Conservation (phyloP, 306 rosid genomes). For the Datisca glomerata region DNA sequence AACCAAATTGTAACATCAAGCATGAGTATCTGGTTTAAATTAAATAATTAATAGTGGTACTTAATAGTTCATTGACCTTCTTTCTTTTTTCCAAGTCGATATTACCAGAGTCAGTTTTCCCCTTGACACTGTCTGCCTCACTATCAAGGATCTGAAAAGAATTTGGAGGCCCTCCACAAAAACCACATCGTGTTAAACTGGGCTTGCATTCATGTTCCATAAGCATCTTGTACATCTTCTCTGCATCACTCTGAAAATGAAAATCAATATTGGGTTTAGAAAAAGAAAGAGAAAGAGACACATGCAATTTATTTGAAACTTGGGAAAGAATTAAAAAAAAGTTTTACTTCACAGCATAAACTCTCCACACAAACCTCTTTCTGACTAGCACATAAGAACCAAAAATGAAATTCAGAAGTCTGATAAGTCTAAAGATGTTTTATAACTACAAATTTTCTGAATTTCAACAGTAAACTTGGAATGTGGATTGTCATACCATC, state of each 20-base stretch:
- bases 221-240: slow-evolving; percentile 48
- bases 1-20: not conserved
- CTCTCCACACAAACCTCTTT: too few species aligned
- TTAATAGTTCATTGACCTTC: slow-evolving; percentile 62
- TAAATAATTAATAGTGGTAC: slow-evolving; percentile 21
- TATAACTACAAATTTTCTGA: too few species aligned
- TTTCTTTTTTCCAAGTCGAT: slow-evolving; percentile 19
- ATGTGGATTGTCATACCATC: too few species aligned
- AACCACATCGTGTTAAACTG: slow-evolving; percentile 28
- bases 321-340: too few species aligned
- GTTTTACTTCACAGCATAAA: too few species aligned
- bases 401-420: too few species aligned
- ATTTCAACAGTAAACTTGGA: too few species aligned
- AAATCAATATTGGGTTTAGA: slow-evolving; percentile 4
- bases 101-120: slow-evolving; percentile 22
- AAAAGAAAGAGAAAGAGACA: not conserved
- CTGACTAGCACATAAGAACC: too few species aligned
- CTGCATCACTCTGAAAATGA: slow-evolving; percentile 59
- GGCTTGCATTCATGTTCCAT: slow-evolving; percentile 29
- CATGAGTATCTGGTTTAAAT: slow-evolving; percentile 8
- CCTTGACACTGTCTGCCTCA: slow-evolving; percentile 32
- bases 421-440: too few species aligned
- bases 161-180: slow-evolving; percentile 43
- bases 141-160: slow-evolving; percentile 58
- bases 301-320: too few species aligned